These are phyloP conservation scores for Populus trichocarpa DNA, from an alignment of 441 rosid genomes.

Conservation along the genomic window DNA sequence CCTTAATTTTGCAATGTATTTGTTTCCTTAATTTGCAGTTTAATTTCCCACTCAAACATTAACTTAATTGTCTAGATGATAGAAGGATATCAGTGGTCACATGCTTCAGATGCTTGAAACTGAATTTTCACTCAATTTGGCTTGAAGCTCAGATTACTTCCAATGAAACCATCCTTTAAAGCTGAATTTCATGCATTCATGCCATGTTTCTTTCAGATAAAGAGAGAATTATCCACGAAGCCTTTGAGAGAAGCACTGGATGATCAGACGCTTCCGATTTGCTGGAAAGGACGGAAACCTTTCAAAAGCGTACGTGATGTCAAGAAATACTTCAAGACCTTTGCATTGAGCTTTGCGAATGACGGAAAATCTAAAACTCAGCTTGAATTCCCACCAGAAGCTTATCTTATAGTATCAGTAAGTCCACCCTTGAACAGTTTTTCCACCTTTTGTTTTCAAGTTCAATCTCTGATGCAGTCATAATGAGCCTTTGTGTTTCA, in stretches of 20 bases:
- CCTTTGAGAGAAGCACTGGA: constrained; percentile 59
- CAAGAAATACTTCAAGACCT: constrained; percentile 69
- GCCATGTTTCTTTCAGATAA: constrained; percentile 33
- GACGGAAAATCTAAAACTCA: constrained; percentile 47
- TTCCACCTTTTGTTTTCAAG: neutral
- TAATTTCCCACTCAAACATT: neutral
- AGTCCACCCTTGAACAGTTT: constrained; percentile 19
- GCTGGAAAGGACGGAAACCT: constrained; percentile 88
- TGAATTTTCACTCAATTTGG: neutral
- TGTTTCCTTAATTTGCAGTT: neutral
- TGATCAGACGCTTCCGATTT: constrained; percentile 72
- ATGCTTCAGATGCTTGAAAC: neutral
- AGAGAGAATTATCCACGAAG: constrained; percentile 45
- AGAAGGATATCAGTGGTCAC: neutral
- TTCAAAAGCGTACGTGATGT: constrained; percentile 68
- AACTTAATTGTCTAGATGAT: neutral
- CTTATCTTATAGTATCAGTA: constrained; percentile 81
- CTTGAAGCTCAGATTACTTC: neutral
- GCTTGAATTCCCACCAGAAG: constrained; percentile 68
- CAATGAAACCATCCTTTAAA: neutral
- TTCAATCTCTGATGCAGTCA: neutral
- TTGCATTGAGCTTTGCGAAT: constrained; percentile 53
- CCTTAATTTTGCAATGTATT: too few relatives aligned
- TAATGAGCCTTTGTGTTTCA: neutral
- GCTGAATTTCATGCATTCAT: constrained; percentile 16